Evolutionary conservation across 2,329 filamentous ascomycete genomes (phyloP).

Genomic region (Colletotrichum truncatum): DNA sequence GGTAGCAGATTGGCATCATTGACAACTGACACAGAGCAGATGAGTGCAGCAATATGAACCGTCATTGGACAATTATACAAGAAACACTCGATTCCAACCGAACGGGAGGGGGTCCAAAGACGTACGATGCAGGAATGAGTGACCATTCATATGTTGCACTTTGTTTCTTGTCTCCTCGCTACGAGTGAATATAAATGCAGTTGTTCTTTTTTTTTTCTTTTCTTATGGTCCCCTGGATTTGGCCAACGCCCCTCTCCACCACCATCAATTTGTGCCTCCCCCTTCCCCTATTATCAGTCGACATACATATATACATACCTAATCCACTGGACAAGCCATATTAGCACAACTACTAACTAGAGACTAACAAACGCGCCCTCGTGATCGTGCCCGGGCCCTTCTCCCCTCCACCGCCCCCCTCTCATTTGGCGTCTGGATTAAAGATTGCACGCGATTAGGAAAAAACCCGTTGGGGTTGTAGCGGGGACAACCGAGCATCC

Average conservation of each 20-base stretch:
- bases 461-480: not conserved
- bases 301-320: too few relatives aligned
- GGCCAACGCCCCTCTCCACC: too few relatives aligned
- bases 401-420: not conserved
- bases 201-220: too few relatives aligned
- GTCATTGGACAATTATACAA: not conserved
- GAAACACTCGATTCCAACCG: slow-evolving; percentile 14
- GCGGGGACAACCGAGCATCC: slow-evolving; percentile 21
- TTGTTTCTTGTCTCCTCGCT: not conserved
- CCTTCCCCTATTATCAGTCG: too few relatives aligned
- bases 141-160: slow-evolving; percentile 25
- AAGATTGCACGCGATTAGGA: slow-evolving; percentile 5
- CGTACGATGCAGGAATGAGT: not conserved
- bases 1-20: not conserved
- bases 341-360: too few relatives aligned
- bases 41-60: not conserved
- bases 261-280: too few relatives aligned
- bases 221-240: too few relatives aligned
- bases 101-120: slow-evolving; percentile 17
- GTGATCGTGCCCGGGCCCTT: slow-evolving; percentile 23
- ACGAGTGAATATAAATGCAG: too few relatives aligned
- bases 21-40: not conserved
- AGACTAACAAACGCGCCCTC: not conserved
- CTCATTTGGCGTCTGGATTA: not conserved
- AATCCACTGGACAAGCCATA: too few relatives aligned